Conservation (phyloP, 2,329 filamentous ascomycete genomes). For the Arthroderma sp. region DNA sequence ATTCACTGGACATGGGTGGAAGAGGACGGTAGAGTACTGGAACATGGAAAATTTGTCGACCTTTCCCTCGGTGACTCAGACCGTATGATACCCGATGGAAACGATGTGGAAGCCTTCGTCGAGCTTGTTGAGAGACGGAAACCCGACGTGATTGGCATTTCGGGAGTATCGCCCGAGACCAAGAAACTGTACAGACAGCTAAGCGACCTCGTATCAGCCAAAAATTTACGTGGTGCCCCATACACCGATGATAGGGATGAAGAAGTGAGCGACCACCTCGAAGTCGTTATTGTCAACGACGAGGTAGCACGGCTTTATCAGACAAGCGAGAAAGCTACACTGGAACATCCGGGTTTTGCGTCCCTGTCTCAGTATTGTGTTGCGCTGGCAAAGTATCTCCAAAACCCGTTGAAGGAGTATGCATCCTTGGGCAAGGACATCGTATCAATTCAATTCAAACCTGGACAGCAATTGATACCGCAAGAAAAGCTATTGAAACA, state of each 20-base stretch:
- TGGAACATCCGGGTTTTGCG: constrained; percentile 68
- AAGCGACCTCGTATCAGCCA: constrained; percentile 62
- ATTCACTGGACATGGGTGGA: constrained; percentile 87
- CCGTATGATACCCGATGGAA: constrained; percentile 52
- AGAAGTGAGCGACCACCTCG: constrained; percentile 63
- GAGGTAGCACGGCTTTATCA: constrained; percentile 96
- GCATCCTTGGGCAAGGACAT: constrained; percentile 83
- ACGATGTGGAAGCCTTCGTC: constrained; percentile 56
- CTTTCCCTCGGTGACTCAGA: constrained; percentile 53
- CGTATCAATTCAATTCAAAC: constrained; percentile 72
- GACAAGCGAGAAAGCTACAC: constrained; percentile 63
- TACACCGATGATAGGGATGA: constrained; percentile 73
- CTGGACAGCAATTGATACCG: constrained; percentile 76
- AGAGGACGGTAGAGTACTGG: constrained; percentile 76
- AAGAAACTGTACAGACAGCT: constrained; percentile 71
- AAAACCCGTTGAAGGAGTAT: constrained; percentile 94
- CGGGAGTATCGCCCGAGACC: constrained; percentile 78
- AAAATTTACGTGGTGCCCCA: constrained; percentile 64
- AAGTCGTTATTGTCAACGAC: constrained; percentile 86
- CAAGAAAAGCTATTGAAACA: constrained; percentile 76
- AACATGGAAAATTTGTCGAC: constrained; percentile 77
- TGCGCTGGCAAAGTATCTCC: constrained; percentile 77
- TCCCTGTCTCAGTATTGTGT: constrained; percentile 80
- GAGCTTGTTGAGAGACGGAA: constrained; percentile 66
- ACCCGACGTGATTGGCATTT: constrained; percentile 81